Percentiles rank a stretch among this genome's conserved stretches.
Evolutionary conservation across 768 basidiomycete species (phyloP).

Genomic region (Boletellus sp.): DNA sequence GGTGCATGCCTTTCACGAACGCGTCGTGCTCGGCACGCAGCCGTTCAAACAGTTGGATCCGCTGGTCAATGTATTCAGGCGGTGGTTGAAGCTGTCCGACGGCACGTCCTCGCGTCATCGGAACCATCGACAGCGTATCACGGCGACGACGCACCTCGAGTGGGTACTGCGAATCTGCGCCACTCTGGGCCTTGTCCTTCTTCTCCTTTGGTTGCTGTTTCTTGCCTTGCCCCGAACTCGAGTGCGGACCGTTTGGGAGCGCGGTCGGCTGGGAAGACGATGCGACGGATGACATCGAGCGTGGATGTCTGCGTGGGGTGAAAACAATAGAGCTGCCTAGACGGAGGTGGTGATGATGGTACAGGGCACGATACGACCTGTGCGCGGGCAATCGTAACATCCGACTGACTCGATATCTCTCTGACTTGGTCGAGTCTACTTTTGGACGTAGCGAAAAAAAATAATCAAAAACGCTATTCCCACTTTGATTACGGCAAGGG

Average conservation of each 20-base stretch:
- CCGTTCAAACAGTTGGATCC: constrained; percentile 85
- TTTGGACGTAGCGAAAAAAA: constrained; percentile 21
- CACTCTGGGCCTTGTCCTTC: constrained; percentile 32
- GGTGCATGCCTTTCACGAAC: constrained; percentile 62
- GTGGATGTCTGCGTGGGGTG: constrained; percentile 4
- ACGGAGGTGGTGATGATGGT: constrained; percentile 12
- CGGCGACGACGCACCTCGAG: constrained; percentile 48
- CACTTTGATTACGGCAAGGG: not conserved
- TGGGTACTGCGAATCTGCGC: constrained; percentile 44
- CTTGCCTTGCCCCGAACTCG: constrained; percentile 32
- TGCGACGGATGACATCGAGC: constrained; percentile 52
- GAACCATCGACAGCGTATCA: not conserved
- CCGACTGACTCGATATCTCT: constrained; percentile 18
- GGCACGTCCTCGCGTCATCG: not conserved
- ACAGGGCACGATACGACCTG: constrained; percentile 23
- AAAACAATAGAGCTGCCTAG: constrained; percentile 4
- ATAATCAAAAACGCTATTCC: constrained; percentile 1
- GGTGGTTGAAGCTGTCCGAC: constrained; percentile 69
- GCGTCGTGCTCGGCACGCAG: constrained; percentile 82
- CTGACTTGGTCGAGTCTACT: constrained; percentile 4
- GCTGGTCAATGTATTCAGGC: constrained; percentile 85
- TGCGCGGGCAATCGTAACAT: constrained; percentile 34
- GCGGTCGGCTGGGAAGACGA: constrained; percentile 55
- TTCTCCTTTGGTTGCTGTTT: constrained; percentile 44
- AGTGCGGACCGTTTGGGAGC: constrained; percentile 40